Percentiles rank a stretch among this genome's conserved stretches.
Conservation (phyloP, 495 filamentous ascomycete species). For the Penicillium samsonianum region DNA sequence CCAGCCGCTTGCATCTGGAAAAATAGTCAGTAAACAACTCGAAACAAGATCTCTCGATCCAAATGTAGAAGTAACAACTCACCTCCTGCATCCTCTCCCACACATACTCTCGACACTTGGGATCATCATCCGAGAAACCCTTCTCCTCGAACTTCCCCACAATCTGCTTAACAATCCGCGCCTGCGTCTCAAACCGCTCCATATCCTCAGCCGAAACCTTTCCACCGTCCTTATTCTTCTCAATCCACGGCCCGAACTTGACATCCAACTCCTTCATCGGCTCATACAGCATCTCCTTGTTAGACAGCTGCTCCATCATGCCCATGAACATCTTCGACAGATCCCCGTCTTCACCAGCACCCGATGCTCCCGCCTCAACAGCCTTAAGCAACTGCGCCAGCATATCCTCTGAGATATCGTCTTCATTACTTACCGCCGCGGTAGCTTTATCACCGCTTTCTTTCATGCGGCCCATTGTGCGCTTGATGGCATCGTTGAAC, state of each 20-base stretch:
- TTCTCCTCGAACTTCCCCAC: conserved; percentile 81
- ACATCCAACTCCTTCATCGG: conserved; percentile 95
- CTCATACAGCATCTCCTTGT: conserved; percentile 97
- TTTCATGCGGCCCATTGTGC: conserved; percentile 94
- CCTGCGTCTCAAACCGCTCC: conserved; percentile 78
- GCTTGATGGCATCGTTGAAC: conserved; percentile 88
- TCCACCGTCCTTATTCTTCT: conserved; percentile 65
- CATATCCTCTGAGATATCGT: conserved; percentile 73
- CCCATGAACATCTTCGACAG: conserved; percentile 89
- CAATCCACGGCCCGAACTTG: conserved; percentile 88
- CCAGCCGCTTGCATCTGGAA: conserved; percentile 90
- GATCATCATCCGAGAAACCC: conserved; percentile 77
- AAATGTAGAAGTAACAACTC: conserved; percentile 30
- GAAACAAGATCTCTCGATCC: conserved; percentile 5
- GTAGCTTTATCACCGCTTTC: conserved; percentile 78
- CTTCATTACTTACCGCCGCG: conserved; percentile 64
- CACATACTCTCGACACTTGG: conserved; percentile 84
- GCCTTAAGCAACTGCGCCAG: conserved; percentile 84
- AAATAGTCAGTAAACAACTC: conserved; percentile 19
- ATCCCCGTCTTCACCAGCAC: conserved; percentile 75
- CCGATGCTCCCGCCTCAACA: conserved; percentile 59
- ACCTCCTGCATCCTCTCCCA: conserved; percentile 98
- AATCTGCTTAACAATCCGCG: conserved; percentile 80
- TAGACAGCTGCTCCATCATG: conserved; percentile 98
- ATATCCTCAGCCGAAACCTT: conserved; percentile 68